Percentiles rank a stretch among this genome's conserved stretches.
These are phyloP conservation scores for Pythium biforme DNA, from an alignment of 352 stramenopile species.

Conservation along the genomic window DNA sequence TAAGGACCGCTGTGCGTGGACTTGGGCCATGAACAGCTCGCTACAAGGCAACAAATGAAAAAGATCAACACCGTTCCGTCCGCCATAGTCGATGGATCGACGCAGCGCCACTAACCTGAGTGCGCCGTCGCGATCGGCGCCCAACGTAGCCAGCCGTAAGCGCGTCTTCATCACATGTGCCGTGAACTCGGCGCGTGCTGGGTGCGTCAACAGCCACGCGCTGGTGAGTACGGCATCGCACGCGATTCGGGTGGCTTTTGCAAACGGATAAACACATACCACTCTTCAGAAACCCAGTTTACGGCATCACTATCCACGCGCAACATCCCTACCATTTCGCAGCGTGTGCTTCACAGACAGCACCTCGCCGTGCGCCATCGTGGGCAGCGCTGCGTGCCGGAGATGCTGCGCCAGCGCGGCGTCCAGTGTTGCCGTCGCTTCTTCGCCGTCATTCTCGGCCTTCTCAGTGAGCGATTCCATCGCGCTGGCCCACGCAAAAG, in stretches of 20 bases:
- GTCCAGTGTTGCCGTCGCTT: constrained; percentile 2
- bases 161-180: constrained; percentile 9
- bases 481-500: constrained; percentile 19
- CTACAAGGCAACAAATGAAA: background rate
- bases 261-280: too few relatives aligned
- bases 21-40: constrained; percentile 11
- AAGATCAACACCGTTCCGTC: background rate
- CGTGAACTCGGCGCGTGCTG: constrained; percentile 1
- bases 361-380: background rate
- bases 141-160: background rate
- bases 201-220: constrained; percentile 21
- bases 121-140: background rate
- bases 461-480: constrained; percentile 22
- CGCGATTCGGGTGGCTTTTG: constrained; percentile 13
- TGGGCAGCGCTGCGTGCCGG: constrained; percentile 7
- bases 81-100: background rate
- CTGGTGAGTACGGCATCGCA: constrained; percentile 21
- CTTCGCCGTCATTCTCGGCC: background rate
- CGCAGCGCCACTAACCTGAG: background rate
- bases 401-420: constrained; percentile 4
- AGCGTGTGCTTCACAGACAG: background rate
- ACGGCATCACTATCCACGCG: background rate
- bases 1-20: background rate
- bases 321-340: background rate
- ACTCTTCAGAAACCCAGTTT: too few relatives aligned